Percentiles rank a stretch among this genome's conserved stretches.
These are phyloP conservation scores for Solanum clarkiae DNA, from an alignment of 257 asterid genomes.

Conservation along the genomic window DNA sequence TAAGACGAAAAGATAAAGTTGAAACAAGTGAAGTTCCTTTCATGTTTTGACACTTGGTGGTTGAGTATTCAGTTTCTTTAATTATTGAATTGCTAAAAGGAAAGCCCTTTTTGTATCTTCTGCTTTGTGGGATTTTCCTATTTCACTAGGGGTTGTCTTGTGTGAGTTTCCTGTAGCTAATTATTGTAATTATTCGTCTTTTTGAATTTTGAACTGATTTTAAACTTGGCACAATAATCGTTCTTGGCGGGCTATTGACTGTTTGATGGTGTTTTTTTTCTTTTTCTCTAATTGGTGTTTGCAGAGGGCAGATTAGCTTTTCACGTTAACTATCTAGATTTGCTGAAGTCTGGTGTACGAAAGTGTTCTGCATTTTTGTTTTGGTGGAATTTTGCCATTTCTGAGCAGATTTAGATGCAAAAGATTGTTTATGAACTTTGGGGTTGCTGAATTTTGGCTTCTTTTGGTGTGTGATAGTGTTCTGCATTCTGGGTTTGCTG, in stretches of 20 bases:
- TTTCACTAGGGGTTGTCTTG: background rate
- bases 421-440: background rate
- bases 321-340: background rate
- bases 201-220: slow-evolving; percentile 10
- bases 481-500: background rate
- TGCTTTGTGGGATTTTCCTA: background rate
- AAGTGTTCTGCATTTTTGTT: slow-evolving; percentile 3
- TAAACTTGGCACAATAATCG: slow-evolving; percentile 11
- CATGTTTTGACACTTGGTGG: background rate
- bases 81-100: background rate
- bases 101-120: background rate
- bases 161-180: background rate
- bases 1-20: background rate
- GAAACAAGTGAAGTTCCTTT: background rate
- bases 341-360: background rate
- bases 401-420: background rate
- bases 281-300: background rate
- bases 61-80: background rate
- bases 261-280: slow-evolving; percentile 6
- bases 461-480: slow-evolving; percentile 6
- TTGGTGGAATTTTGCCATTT: background rate
- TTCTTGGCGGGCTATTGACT: slow-evolving; percentile 29
- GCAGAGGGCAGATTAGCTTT: background rate
- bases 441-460: background rate
- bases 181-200: background rate